A percentile compares a stretch with the other conserved stretches of the same genome.
Conservation (phyloP, 2,329 filamentous ascomycete species). For the Rugonectria rugulosa region DNA sequence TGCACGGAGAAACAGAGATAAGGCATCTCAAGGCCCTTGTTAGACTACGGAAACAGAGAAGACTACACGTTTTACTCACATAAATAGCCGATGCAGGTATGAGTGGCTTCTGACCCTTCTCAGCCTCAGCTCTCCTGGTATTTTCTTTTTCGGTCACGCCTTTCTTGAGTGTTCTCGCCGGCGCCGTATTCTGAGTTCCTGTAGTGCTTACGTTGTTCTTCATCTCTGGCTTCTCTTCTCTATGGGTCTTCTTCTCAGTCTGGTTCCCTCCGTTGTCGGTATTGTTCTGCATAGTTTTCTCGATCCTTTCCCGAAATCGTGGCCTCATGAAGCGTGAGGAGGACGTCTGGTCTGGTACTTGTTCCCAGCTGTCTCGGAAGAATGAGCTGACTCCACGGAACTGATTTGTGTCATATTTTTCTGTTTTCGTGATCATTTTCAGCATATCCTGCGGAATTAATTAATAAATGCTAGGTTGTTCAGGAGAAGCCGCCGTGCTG, state of each 20-base stretch:
- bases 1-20: background rate
- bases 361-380: constrained; percentile 9
- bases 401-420: background rate
- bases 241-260: background rate
- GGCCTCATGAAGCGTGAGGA: constrained; percentile 12
- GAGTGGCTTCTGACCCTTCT: no score
- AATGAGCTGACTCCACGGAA: background rate
- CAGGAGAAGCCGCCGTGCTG: no score
- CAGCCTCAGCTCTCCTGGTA: no score
- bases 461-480: background rate
- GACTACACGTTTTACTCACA: background rate
- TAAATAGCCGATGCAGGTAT: background rate
- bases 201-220: no score
- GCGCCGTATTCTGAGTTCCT: no score
- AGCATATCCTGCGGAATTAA: background rate
- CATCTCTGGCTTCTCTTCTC: no score
- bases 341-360: constrained; percentile 3
- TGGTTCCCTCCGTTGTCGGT: no score
- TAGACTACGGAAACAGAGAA: no score
- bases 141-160: no score
- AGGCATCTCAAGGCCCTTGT: constrained; percentile 3
- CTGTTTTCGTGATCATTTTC: background rate
- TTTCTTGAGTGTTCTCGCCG: no score
- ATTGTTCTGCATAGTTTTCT: background rate
- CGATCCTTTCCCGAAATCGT: background rate